Conservation (phyloP, 2,329 filamentous ascomycete species). For the Hypoxylon sp. region DNA sequence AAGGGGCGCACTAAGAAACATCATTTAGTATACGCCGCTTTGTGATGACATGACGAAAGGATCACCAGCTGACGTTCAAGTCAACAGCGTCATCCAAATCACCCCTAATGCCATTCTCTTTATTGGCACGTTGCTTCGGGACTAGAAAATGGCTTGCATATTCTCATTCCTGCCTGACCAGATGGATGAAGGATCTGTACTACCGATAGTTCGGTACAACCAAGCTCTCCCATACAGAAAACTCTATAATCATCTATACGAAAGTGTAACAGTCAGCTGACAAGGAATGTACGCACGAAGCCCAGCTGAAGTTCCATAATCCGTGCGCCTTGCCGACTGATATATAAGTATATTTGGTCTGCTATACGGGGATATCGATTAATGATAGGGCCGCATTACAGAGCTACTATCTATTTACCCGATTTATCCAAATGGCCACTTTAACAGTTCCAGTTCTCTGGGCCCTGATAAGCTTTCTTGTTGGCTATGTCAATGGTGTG, state of each 20-base stretch:
- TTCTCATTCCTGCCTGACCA: conserved; percentile 9
- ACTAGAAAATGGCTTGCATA: conserved; percentile 1
- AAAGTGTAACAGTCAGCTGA: conserved; percentile 15
- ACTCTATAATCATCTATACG: conserved; percentile 16
- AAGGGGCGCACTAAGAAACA: conserved; percentile 17
- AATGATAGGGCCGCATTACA: conserved; percentile 6
- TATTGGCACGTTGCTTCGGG: conserved; percentile 1
- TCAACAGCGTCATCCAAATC: conserved; percentile 15
- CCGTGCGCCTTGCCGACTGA: conserved; percentile 1
- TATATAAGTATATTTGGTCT: conserved; percentile 28
- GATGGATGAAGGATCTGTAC: conserved; percentile 13
- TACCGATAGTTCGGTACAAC: conserved; percentile 5
- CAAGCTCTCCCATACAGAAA: not conserved
- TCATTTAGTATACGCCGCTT: not conserved
- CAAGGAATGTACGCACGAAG: conserved; percentile 8
- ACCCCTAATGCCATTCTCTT: not conserved
- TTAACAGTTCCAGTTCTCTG: conserved; percentile 25
- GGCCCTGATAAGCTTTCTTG: conserved; percentile 35
- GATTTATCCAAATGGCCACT: conserved; percentile 41
- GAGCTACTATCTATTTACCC: conserved; percentile 20
- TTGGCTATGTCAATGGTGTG: conserved; percentile 18
- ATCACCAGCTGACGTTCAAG: conserved; percentile 3
- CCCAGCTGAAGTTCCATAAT: conserved; percentile 1
- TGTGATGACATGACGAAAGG: conserved; percentile 6
- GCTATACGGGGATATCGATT: conserved; percentile 14